Percentiles rank a stretch among this genome's conserved stretches.
Conservation (phyloP, 2,329 filamentous ascomycete species). For the Ophiocordyceps robertsii region DNA sequence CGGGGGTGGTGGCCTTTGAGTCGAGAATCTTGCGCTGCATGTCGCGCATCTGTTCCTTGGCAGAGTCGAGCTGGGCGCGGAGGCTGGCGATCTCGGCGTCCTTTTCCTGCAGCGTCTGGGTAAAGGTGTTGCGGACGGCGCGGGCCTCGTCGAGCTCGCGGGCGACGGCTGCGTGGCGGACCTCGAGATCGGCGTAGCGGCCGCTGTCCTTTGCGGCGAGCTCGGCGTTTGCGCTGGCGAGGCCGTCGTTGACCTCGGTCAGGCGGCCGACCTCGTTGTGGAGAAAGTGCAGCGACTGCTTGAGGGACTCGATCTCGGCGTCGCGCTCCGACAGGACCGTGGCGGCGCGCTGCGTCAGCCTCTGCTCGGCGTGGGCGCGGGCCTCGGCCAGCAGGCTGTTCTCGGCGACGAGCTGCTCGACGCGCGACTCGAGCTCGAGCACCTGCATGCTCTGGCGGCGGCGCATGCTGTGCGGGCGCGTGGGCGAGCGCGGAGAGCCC, state of each 20-base stretch:
- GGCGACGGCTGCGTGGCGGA: constrained; percentile 50
- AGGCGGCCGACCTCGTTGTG: constrained; percentile 72
- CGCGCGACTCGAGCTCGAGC: constrained; percentile 73
- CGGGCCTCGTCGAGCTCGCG: constrained; percentile 59
- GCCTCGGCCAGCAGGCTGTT: constrained; percentile 69
- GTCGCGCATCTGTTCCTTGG: constrained; percentile 46
- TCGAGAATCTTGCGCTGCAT: constrained; percentile 40
- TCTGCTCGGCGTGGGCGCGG: constrained; percentile 54
- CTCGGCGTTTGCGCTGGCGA: constrained; percentile 64
- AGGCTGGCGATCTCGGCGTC: constrained; percentile 72
- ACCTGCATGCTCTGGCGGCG: constrained; percentile 96
- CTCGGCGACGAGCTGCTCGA: constrained; percentile 76
- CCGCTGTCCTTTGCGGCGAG: constrained; percentile 64
- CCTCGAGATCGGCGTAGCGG: constrained; percentile 53
- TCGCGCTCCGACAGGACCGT: constrained; percentile 69
- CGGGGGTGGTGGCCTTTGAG: constrained; percentile 45
- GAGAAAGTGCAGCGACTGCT: constrained; percentile 63
- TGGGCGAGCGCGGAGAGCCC: constrained; percentile 81
- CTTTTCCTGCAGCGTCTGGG: constrained; percentile 60
- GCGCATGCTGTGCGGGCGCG: constrained; percentile 87
- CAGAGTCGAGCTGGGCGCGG: constrained; percentile 62
- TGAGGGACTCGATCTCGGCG: constrained; percentile 72
- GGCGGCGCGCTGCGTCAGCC: constrained; percentile 50
- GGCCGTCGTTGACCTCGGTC: constrained; percentile 67
- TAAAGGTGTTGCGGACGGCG: constrained; percentile 47